phyloP scores from a whole-genome alignment of 208 protist genomes.

The Acanthamoeba pearcei region DNA sequence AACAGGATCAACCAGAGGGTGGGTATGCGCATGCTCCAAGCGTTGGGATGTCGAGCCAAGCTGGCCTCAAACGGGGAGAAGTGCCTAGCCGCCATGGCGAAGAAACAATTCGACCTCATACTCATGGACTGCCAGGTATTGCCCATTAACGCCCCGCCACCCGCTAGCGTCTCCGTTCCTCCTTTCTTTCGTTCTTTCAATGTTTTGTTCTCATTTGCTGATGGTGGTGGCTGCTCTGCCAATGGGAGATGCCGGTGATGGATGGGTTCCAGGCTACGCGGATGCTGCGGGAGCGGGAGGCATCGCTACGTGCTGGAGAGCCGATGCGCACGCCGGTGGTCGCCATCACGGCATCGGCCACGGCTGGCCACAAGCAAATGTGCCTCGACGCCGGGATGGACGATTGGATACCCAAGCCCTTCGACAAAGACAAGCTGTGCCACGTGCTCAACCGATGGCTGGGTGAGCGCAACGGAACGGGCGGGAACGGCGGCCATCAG shows the following conservation, averaged over 20 bases:
- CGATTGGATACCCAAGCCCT: slow-evolving; percentile 62
- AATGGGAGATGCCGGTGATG: slow-evolving; percentile 57
- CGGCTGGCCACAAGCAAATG: background rate
- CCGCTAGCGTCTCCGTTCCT: no score
- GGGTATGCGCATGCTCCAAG: slow-evolving; percentile 39
- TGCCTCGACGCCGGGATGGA: slow-evolving; percentile 68
- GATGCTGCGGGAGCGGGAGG: background rate
- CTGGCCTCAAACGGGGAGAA: background rate
- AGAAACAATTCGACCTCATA: slow-evolving; percentile 17
- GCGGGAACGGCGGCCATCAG: no score
- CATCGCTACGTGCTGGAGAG: no score
- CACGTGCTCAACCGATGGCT: slow-evolving; percentile 22
- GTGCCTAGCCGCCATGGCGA: background rate
- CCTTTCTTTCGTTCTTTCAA: no score
- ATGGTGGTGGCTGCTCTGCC: no score
- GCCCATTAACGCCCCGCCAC: no score
- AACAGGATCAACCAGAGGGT: slow-evolving; percentile 61
- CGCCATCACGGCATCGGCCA: slow-evolving; percentile 50
- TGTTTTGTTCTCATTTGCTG: background rate
- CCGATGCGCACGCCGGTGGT: background rate
- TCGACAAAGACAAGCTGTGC: slow-evolving; percentile 50
- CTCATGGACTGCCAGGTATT: slow-evolving; percentile 13
- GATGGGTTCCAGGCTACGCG: slow-evolving; percentile 46
- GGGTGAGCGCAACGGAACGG: no score
- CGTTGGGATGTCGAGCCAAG: slow-evolving; percentile 7